These are phyloP conservation scores for Fusarium paranaense DNA, from an alignment of 2,329 filamentous ascomycete genomes.

Conservation along the genomic window DNA sequence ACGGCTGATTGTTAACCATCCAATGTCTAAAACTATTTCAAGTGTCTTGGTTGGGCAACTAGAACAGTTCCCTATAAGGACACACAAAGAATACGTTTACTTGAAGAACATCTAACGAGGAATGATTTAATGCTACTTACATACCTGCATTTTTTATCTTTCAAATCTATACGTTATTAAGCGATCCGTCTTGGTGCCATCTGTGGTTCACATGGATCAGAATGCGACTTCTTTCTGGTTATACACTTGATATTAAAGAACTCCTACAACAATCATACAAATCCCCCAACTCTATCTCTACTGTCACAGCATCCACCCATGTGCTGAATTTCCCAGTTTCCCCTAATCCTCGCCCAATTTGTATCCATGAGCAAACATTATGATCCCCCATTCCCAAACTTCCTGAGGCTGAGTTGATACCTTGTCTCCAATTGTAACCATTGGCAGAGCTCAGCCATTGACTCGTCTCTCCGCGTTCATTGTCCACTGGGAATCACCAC, in stretches of 20 bases:
- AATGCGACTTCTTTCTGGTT: not conserved
- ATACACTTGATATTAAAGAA: not conserved
- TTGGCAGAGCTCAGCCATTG: not conserved
- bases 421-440: not conserved
- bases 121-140: constrained; percentile 22
- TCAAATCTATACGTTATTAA: not conserved
- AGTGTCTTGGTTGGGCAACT: not conserved
- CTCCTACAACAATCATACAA: not conserved
- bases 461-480: constrained; percentile 3
- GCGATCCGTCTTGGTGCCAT: not conserved
- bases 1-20: not conserved
- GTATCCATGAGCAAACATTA: not conserved
- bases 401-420: not conserved
- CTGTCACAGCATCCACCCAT: not conserved
- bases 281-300: not conserved
- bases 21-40: not conserved
- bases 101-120: constrained; percentile 23
- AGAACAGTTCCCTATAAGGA: constrained; percentile 1
- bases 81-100: not conserved
- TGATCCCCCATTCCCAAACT: not conserved
- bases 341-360: not conserved
- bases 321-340: not conserved
- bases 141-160: not conserved
- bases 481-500: constrained; percentile 19
- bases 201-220: not conserved